Conservation (phyloP, 179 eudicot genomes). For the Dionaea muscipula region DNA sequence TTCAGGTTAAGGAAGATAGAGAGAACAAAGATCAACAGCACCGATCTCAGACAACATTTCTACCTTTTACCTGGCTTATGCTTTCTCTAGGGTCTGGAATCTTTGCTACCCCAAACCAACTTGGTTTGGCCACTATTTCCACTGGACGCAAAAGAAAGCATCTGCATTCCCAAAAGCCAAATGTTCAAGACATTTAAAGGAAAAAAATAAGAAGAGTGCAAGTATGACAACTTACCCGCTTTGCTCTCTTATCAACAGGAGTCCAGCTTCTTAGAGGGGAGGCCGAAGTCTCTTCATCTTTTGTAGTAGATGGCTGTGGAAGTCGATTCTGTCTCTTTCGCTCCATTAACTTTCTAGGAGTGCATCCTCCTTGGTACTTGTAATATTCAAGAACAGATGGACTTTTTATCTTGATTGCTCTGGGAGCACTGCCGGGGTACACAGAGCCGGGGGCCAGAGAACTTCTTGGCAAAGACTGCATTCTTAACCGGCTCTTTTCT, state of each 20-base stretch:
- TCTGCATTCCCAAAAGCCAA: constrained; percentile 35
- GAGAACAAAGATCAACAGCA: no score
- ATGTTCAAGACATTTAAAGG: no score
- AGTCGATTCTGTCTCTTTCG: constrained; percentile 38
- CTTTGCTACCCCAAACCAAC: constrained; percentile 64
- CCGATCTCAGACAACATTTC: no score
- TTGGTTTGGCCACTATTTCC: constrained; percentile 77
- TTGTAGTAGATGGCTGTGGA: constrained; percentile 22
- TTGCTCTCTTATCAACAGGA: constrained; percentile 83
- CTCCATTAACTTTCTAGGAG: constrained; percentile 30
- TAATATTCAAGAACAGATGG: constrained; percentile 66
- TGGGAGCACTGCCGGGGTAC: constrained; percentile 25
- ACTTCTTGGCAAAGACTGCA: constrained; percentile 40
- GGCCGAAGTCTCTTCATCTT: constrained; percentile 10
- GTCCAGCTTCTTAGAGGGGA: constrained; percentile 33
- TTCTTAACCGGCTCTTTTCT: constrained; percentile 62
- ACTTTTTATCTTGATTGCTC: constrained; percentile 58
- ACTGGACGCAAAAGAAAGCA: constrained; percentile 49
- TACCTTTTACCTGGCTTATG: neutral
- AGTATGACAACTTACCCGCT: constrained; percentile 35
- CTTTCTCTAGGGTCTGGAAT: constrained; percentile 14
- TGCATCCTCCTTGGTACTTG: constrained; percentile 60
- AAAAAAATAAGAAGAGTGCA: constrained; percentile 7
- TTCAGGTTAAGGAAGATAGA: no score
- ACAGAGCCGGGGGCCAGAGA: constrained; percentile 32